Conservation (phyloP, 306 rosid genomes). For the Quercus dentata region DNA sequence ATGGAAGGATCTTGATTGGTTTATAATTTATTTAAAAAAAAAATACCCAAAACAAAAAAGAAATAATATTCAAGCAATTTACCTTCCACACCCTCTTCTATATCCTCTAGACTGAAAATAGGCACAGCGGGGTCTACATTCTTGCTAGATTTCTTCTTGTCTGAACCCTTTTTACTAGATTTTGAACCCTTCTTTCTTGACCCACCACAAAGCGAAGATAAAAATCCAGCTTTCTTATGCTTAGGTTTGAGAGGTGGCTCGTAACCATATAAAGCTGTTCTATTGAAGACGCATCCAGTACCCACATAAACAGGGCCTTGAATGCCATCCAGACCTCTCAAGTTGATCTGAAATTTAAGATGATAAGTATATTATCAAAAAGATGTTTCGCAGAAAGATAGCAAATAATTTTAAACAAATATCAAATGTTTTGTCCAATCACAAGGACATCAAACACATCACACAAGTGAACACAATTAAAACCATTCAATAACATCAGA, state of each 20-base stretch:
- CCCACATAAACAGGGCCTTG: constrained; percentile 99
- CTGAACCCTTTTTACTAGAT: constrained; percentile 71
- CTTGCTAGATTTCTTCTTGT: constrained; percentile 76
- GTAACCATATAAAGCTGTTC: constrained; percentile 90
- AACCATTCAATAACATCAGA: constrained; percentile 5
- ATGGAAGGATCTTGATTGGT: neutral
- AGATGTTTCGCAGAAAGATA: neutral
- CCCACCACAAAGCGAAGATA: constrained; percentile 74
- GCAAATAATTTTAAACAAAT: neutral
- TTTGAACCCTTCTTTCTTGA: constrained; percentile 67
- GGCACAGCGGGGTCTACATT: constrained; percentile 81
- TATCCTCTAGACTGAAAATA: constrained; percentile 80
- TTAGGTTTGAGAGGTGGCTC: constrained; percentile 89
- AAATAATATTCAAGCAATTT: neutral
- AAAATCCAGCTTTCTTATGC: constrained; percentile 66
- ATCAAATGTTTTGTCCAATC: neutral
- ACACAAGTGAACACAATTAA: neutral
- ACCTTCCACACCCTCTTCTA: constrained; percentile 97
- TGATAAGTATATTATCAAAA: neutral
- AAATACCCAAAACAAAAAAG: neutral
- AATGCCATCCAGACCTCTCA: constrained; percentile 95
- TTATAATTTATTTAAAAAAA: neutral
- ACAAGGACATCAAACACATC: neutral
- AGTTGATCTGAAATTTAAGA: constrained; percentile 67
- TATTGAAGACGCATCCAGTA: constrained; percentile 93